Base-by-base conservation (phyloP, 2,329 filamentous ascomycete genomes). In the Harringtonia aguacate region DNA sequence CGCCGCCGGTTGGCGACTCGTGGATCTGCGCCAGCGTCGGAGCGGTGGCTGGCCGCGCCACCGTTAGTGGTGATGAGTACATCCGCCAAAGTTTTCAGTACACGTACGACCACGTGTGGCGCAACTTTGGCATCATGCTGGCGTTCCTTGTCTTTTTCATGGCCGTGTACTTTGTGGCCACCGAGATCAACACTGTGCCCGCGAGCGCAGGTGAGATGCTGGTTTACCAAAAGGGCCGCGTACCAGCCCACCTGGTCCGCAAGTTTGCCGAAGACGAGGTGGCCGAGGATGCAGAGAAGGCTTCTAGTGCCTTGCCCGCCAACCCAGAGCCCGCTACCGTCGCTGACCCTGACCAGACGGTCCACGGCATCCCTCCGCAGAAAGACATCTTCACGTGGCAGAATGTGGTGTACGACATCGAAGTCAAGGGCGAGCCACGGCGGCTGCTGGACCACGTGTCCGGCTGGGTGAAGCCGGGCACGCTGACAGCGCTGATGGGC, bases 401-500 rank as follows among this genome's bases (percentile, higher is more conserved):
- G 52, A 73, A 90, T 53, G 81, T 94, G 3, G 87, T 81, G 63
- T 95, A 75, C 54, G 72, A 79, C 47, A 68, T 80, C 61, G 81
- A 85, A 61, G 88, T 94, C 64, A 94, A 94, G 68, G 70, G 70
- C 12, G 79, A 90, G 54, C 65, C 72, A 2, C 76, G 87, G 17
- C 77, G 82, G 38, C 84, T 95, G 55, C 67, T 95, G 48, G 81
- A 94, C 54, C 70, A 90, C 49, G 85, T 95, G 15, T 84, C 92
- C 56, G 89, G 89, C 22, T 95, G 86, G 85, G 87, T 95, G 47
- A 90, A 94, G 62, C 88, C 89, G 7, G 89, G 89, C 49, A 94
- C 86, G 18, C 62, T 94, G 44, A 95, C 88, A n/a, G 87, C 87
- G 31, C 71, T 94, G 4, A 94, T 94, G 87, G 85, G 87, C 65